Base-by-base conservation (phyloP, 108 stramenopile genomes). In the Cyclotella baltica region DNA sequence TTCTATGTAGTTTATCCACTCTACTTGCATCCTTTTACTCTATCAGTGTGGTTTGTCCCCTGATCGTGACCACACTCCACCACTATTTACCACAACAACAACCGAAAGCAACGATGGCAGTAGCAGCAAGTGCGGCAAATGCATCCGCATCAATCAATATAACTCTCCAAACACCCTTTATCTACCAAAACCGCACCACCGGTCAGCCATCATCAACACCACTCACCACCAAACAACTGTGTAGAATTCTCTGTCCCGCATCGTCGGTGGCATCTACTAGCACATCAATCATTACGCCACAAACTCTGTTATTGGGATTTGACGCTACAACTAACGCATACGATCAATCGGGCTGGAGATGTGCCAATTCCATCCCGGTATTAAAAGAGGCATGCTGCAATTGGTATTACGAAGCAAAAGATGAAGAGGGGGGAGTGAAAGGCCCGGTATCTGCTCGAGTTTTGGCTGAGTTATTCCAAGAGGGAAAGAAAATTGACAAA, bases 371-470 rank as follows among this genome's bases (percentile, higher is more conserved):
- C 1, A 43, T 89, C 1, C 67, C 87, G 15, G 59, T 94, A 31
- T 37, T 94, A 51, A 72, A 67, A 28, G 85, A 92, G 67, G 84
- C 88, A 11, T 89, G 87, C 53, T 34, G 51, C 0, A 23, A 51
- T 59, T 94, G 90, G 90, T 91, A 85, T 69, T 92, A 90, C 56
- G 76, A 90, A n/a, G n/a, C n/a, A n/a, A n/a, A n/a, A n/a, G n/a
- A n/a, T n/a, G n/a, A n/a, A 58, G 50, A 52, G 25, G 76, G 62
- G 10, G 76, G 33, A 18, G 47, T 81, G 11, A 22, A 75, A 38
- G 89, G 89, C 22, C 89, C 89, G 3, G 81, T 88, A 29, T 71
- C 86, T 8, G 78, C 86, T 25, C 74, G 86, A 61, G 35, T 46
- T n/a, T 62, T 90, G 53, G 81, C 86, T 0, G 50, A 77, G 36